Evolutionary conservation across 257 asterid species (phyloP).

Genomic region (Jacaranda copaia): DNA sequence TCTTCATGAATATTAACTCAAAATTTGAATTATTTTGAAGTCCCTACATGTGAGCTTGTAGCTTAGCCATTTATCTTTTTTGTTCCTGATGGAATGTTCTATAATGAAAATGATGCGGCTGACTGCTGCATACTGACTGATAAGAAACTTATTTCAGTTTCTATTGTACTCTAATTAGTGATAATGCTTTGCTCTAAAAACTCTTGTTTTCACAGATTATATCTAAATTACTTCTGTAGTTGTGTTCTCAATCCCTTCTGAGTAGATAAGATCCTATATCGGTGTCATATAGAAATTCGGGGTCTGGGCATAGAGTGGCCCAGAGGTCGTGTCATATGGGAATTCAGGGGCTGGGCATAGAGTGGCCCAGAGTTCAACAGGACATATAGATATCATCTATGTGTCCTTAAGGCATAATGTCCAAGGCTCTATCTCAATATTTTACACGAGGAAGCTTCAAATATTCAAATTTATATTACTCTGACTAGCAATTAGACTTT

Average conservation of each 20-base stretch:
- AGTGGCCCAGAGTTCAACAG: no score
- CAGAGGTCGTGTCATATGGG: neutral
- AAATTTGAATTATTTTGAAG: neutral
- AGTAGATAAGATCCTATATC: neutral
- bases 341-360: neutral
- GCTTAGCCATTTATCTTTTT: neutral
- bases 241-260: neutral
- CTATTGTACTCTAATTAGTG: neutral
- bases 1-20: constrained; percentile 4
- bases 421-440: neutral
- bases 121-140: neutral
- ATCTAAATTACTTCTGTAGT: neutral
- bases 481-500: neutral
- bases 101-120: neutral
- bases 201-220: neutral
- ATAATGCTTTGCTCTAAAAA: neutral
- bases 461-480: neutral
- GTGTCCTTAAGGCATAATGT: constrained; percentile 9
- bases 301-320: neutral
- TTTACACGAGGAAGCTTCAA: neutral
- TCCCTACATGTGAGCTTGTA: neutral
- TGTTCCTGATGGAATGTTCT: neutral
- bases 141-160: neutral
- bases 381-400: no score
- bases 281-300: neutral